Conservation (phyloP, 2,329 filamentous ascomycete species). For the Geosmithia putterillii region DNA sequence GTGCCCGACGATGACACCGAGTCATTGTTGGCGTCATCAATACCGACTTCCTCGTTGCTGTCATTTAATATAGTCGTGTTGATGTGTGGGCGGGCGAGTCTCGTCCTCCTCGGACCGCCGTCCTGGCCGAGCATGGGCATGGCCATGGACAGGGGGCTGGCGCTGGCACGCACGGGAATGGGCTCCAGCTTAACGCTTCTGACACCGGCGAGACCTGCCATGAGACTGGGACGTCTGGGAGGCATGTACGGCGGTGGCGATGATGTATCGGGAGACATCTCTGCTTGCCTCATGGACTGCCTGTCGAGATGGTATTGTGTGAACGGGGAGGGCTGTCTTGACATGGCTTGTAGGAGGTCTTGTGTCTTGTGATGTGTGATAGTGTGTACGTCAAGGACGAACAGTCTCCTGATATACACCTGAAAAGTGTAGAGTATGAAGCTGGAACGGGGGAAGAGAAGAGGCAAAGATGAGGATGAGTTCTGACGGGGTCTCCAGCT, state of each 20-base stretch:
- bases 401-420: background rate
- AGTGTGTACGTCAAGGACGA: too few relatives aligned
- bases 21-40: constrained; percentile 7
- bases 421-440: background rate
- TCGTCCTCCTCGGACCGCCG: background rate
- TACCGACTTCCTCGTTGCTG: background rate
- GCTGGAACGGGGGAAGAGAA: background rate
- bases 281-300: background rate
- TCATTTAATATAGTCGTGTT: background rate
- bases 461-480: background rate
- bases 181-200: background rate
- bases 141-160: background rate
- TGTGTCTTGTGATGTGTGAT: background rate
- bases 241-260: constrained; percentile 8
- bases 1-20: constrained; percentile 5
- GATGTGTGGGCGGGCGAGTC: background rate
- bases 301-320: background rate
- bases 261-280: background rate
- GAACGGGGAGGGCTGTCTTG: background rate
- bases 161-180: too few relatives aligned
- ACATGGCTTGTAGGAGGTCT: background rate
- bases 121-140: background rate
- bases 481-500: background rate
- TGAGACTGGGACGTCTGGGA: background rate
- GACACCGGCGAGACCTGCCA: background rate